Evolutionary conservation across 2,329 filamentous ascomycete species (phyloP).

Genomic region (Lecanicillium sp.): DNA sequence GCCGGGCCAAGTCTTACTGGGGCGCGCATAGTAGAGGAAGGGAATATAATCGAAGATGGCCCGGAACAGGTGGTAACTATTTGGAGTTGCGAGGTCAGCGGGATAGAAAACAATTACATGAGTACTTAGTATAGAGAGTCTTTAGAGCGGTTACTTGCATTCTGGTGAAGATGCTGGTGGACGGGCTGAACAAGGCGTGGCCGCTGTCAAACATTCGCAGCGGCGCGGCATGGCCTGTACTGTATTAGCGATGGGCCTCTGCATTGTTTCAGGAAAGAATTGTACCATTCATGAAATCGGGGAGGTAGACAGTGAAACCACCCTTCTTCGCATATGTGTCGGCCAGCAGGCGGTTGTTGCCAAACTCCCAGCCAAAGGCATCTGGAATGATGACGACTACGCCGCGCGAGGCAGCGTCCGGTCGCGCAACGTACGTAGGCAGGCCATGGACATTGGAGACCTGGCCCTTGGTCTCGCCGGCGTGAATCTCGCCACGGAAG

Average conservation of each 20-base stretch:
- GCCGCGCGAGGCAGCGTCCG: slow-evolving; percentile 31
- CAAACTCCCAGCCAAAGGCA: slow-evolving; percentile 49
- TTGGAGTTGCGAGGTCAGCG: too few relatives aligned
- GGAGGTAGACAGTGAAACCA: slow-evolving; percentile 45
- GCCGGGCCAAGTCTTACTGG: slow-evolving; percentile 26
- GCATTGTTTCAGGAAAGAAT: not conserved
- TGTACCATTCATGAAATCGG: slow-evolving; percentile 46
- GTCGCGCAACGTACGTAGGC: slow-evolving; percentile 40
- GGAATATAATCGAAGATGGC: slow-evolving; percentile 24
- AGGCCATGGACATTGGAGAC: slow-evolving; percentile 41
- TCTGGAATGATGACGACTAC: slow-evolving; percentile 50
- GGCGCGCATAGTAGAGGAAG: slow-evolving; percentile 26
- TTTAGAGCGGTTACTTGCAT: slow-evolving; percentile 21
- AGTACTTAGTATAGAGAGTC: not conserved
- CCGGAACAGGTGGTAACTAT: slow-evolving; percentile 24
- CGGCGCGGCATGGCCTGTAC: slow-evolving; percentile 26
- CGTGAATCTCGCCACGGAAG: slow-evolving; percentile 41
- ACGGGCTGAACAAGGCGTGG: slow-evolving; percentile 19
- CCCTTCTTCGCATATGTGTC: slow-evolving; percentile 48
- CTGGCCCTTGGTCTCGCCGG: slow-evolving; percentile 39
- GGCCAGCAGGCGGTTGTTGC: slow-evolving; percentile 47
- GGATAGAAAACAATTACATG: too few relatives aligned
- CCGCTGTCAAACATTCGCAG: slow-evolving; percentile 25
- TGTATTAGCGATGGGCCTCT: not conserved
- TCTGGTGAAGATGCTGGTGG: slow-evolving; percentile 22